Base-by-base conservation (phyloP, 352 stramenopile genomes). In the Phytopythium delawarense region DNA sequence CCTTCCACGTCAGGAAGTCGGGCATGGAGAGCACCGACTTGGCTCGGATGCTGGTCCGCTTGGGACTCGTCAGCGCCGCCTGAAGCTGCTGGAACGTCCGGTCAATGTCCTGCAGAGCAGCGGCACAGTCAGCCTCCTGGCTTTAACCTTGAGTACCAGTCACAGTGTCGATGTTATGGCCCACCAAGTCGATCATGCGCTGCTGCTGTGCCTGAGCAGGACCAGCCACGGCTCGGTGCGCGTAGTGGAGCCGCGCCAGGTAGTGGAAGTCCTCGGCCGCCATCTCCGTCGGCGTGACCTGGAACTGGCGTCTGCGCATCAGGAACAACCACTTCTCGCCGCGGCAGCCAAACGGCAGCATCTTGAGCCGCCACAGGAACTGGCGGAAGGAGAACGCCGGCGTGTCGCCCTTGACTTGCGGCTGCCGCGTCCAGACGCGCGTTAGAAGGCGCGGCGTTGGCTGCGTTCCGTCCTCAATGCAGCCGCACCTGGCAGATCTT, bases 281-380 rank as follows among this genome's bases (percentile, higher is more conserved):
- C 16, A 83, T 35, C 39, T 75, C 62, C 2, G 72, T 76, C 2
- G 62, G 64, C 9, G 59, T 59, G 45, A 79, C 65, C 11, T 63
- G 46, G 20, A 70, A 78, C 50, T 73, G 72, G 5, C 65, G 60
- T 32, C 74, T 79, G 34, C 69, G 73, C 53, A 75, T 63, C 32
- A 76, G 63, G 54, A 72, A 84, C 12, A 84, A 64, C 75, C 75
- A 81, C 58, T 81, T 81, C 45, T 84, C 75, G 23, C 70, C 75
- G 18, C 74, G 75, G 4, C 64, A 78, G 30, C 63, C 53, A 39
- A 81, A 81, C 35, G 75, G 73, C 53, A 84, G 69, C 61, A 84
- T 61, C 57, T 84, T 79, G n/a, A 81, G 64, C 30, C 62, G 65
- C 75, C 75, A 81, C 15, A 84, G 57, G 2, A 84, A 56, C 62